Percentiles rank a stretch among this genome's conserved stretches.
phyloP scores from a whole-genome alignment of 2,329 filamentous ascomycete genomes.

The Beauveria australis region DNA sequence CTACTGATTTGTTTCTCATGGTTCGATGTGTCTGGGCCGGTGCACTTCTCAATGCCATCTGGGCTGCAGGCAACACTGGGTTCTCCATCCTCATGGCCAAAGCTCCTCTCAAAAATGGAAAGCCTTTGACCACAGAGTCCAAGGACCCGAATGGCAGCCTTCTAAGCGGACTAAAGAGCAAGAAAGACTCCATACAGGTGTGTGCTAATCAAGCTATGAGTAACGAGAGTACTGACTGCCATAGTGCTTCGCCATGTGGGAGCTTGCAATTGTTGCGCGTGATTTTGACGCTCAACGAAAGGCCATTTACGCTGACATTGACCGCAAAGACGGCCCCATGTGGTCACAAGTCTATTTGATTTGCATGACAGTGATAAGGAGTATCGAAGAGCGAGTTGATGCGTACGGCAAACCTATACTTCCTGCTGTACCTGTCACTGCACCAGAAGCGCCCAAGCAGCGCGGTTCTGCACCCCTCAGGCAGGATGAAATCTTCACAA shows the following conservation, averaged over 20 bases:
- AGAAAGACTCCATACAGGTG: constrained; percentile 69
- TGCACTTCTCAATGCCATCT: constrained; percentile 60
- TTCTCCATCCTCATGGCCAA: constrained; percentile 76
- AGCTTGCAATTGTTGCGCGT: constrained; percentile 71
- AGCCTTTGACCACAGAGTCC: constrained; percentile 74
- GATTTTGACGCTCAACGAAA: constrained; percentile 68
- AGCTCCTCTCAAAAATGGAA: constrained; percentile 74
- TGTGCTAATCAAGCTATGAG: constrained; percentile 16
- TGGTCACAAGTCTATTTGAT: constrained; percentile 71
- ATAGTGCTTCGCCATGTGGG: constrained; percentile 75
- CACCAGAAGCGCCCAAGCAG: constrained; percentile 24
- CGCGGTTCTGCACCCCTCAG: constrained; percentile 32
- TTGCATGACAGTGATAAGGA: constrained; percentile 61
- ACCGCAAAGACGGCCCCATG: constrained; percentile 68
- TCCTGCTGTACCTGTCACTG: constrained; percentile 23
- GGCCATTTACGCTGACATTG: constrained; percentile 79
- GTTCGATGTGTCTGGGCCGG: constrained; percentile 53
- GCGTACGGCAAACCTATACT: constrained; percentile 42
- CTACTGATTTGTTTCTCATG: constrained; percentile 48
- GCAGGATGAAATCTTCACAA: constrained; percentile 38
- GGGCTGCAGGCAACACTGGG: constrained; percentile 67
- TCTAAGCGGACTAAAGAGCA: constrained; percentile 73
- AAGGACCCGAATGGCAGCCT: constrained; percentile 90
- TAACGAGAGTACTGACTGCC: background rate
- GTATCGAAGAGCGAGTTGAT: constrained; percentile 60